Base-by-base conservation (phyloP, 1,284 basidiomycete genomes). In the Wallemia mellicola region DNA sequence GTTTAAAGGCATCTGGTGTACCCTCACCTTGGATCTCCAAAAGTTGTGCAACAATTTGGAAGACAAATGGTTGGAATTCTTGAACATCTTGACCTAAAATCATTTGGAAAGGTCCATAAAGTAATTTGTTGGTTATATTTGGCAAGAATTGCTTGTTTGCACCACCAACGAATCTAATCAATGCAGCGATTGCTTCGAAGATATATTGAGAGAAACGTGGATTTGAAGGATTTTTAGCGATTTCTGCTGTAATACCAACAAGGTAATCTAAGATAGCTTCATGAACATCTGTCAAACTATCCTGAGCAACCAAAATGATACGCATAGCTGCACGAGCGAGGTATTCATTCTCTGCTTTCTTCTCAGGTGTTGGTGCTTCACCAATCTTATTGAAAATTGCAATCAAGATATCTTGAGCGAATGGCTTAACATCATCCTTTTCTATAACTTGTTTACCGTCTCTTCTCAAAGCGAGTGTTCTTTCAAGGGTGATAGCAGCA, bases 21-120 rank as follows among this genome's bases (percentile, higher is more conserved):
- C 63, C 65, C 2, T 72, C 68, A 0, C 72, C 71, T 66, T 92
- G 89, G 9, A 87, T 73, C 64, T 91, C 86, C 32, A 99, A 80
- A 76, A 98, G 87, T 69, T 98, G 92, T 0, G 89, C 84, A 28
- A 96, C 79, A 64, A 98, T 80, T 68, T 98, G 94, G 76, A 98
- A 96, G 59, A 87, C 84, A 68, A 92, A 99, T 1, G 92, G 92
- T 59, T 94, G 83, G 68, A 95, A 98, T 72, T 96, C 92, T 87
- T 68, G 2, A 17, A 96, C 87, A 64, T 98, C 92, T 65, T 87
- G 79, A 64, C 87, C 80, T 2, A 99, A 71, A 66, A 96, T 89
- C 62, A 81, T 69, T 7, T 84, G 89, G 67, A 94, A 91, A 0
- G 86, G 85, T 0, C 80, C 81, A 67, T 72, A 72, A 7, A 89